Evolutionary conservation across 2,329 filamentous ascomycete species (phyloP), one percentile per base, ranked within the genome.

Genomic region (Simplicillium aogashimaense): DNA sequence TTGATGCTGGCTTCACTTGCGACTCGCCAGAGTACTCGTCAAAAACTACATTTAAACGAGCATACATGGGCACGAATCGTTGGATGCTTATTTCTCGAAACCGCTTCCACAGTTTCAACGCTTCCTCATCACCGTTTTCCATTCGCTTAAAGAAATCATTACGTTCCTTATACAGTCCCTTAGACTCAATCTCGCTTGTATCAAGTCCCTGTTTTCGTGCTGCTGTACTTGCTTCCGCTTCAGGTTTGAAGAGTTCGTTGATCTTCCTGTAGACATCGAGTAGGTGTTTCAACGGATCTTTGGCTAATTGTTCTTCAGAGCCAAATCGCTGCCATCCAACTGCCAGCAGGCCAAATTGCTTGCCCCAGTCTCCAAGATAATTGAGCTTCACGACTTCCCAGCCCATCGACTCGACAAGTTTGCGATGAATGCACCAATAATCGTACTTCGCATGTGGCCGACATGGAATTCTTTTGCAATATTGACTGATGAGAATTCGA

Each of bases 311-410:
- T 39, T 81, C 74, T 50, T 86, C 79, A 35, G 67, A 74, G 2
- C 83, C 83, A 48, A 78, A 86, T 46, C 70, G 72, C 47, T 80
- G 64, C 59, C 78, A 88, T 0, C 80, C 83, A 28, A 83, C 67
- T 7, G 79, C 80, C 33, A 87, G 61, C 8, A 87, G 69, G 43
- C 72, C 72, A 36, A 73, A 83, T 53, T 84, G 81, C 59, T 83
- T 84, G 17, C 83, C 83, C 83, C 83, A 88, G 55, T 88, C 83
- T 29, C 83, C 83, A 1, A 87, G 69, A 53, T 87, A 88, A 61
- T 87, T 87, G 65, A 87, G 72, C 17, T 76, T 69, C 35, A 77
- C 59, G 1, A 86, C 81, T 29, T 86, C 75, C 78, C 81, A 87
- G 15, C 82, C 83, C 38, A 77, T 75, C 14, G 61, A 67, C 50